Base-by-base conservation (phyloP, 345 rosid species). In the Pistacia integerrima region DNA sequence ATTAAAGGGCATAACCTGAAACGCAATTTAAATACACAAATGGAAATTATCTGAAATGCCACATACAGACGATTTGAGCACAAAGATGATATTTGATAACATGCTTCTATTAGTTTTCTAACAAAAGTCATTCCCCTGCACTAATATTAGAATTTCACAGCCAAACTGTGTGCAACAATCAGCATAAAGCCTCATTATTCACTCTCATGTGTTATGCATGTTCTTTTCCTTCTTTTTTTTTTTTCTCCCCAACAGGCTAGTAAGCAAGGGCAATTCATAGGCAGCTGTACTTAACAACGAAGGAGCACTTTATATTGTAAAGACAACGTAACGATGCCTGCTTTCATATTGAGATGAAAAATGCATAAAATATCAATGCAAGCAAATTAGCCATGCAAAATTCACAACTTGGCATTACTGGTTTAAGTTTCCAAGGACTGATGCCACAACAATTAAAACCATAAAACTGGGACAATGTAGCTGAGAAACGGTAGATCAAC, bases 371-470 rank as follows among this genome's bases (percentile, higher is more conserved):
- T 7, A 51, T 13, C 49, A 68, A 70, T 33, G 48, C 76, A 75
- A 49, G 76, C 67, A 76, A 73, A 59, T 63, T 67, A 56, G 30
- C 57, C 67, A 74, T 8, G 72, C 70, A 33, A 17, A 60, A 9
- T 69, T 49, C 65, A 72, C n/a, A 83, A 71, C 73, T 60, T 41
- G 9, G 9, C 46, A 7, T 5, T 41, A 41, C 46, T 41, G 9
- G 28, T 69, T 25, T 33, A 74, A 12, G 36, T 61, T 49, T 44
- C 9, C 44, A 4, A 25, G 74, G 59, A 69, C 48, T 60, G 62
- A 67, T 74, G 71, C 74, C 73, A 57, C 52, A 2, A 22, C 70
- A 69, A 49, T 55, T 58, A 22, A 67, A 69, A 75, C 46, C 61
- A 59, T 5, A 16, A 44, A 75, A 76, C 35, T 56, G 28, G 20